Evolutionary conservation across 768 basidiomycete species (phyloP).

Genomic region (Tricholoma terreum): DNA sequence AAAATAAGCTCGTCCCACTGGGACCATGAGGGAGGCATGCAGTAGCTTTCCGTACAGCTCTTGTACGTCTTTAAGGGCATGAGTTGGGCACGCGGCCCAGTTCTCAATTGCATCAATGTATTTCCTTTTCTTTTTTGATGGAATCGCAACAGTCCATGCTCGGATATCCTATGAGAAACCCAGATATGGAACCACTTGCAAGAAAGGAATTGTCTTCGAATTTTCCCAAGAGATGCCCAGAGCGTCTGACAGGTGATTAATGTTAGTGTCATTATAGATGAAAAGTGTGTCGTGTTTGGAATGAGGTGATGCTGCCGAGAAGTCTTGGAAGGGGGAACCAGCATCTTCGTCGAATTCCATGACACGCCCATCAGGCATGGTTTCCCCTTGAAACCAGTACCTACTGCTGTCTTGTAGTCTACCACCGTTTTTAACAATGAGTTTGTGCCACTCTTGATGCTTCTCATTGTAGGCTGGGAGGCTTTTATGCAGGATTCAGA

Average conservation of each 20-base stretch:
- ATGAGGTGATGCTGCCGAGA: background rate
- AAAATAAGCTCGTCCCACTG: constrained; percentile 31
- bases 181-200: constrained; percentile 16
- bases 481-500: too few relatives aligned
- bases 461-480: background rate
- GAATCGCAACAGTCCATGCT: constrained; percentile 19
- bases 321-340: background rate
- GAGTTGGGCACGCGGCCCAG: constrained; percentile 17
- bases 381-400: too few relatives aligned
- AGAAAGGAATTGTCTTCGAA: constrained; percentile 24
- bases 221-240: too few relatives aligned
- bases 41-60: too few relatives aligned
- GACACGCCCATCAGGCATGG: too few relatives aligned
- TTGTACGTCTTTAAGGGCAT: constrained; percentile 26
- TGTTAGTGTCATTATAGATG: constrained; percentile 20
- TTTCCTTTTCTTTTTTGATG: constrained; percentile 21
- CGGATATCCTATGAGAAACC: constrained; percentile 31
- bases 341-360: background rate
- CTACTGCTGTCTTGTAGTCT: background rate
- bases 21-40: constrained; percentile 27
- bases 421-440: background rate
- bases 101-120: constrained; percentile 23
- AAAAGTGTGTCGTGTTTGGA: background rate
- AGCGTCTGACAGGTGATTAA: constrained; percentile 23
- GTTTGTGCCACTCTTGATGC: background rate